Base-by-base conservation (phyloP, 208 protist species). In the Paratrypanosoma confusum region DNA sequence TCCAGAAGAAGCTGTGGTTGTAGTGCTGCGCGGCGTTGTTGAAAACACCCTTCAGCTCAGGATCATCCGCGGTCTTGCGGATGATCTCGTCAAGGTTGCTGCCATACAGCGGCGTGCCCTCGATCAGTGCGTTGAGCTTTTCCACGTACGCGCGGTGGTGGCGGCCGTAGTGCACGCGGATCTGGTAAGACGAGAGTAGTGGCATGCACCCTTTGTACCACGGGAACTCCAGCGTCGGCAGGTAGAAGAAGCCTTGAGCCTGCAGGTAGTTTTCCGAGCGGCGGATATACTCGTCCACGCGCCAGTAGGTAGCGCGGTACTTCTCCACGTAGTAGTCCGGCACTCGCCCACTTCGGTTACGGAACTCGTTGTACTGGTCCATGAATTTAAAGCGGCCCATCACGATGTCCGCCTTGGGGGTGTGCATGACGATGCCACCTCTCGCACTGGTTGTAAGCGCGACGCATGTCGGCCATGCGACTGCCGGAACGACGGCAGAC, bases 21-120 rank as follows among this genome's bases (percentile, higher is more conserved):
- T 72, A 95, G 68, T 91, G 81, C 63, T 96, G 90, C 21, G 87
- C 85, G 11, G 83, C 87, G 62, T 92, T 91, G 62, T 93, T 93
- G 59, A 76, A 93, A 8, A 94, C 63, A 5, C 62, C 80, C 32
- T 26, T 52, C 8, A 80, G 51, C 29, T 39, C 63, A 20, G 45
- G 14, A 43, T 95, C 67, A 17, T 52, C 45, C 31, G 50, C 39
- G 42, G 55, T 81, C 26, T 58, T 65, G 6, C 31, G 16, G 37
- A 96, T 90, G 41, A 94, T 77, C 27, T 82, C 70, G 31, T 96
- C 90, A 8, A 96, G 61, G 39, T 72, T 57, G 37, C 68, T 48
- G 4, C 71, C 79, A 57, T 93, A 91, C 27, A 88, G 60, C 2
- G 63, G 43, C 4, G 86, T 93, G 22, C 86, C 90, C 51, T 88